Percentiles rank a stretch among this genome's conserved stretches.
phyloP scores from a whole-genome alignment of 768 basidiomycete genomes.

The Mycena epipterygia region DNA sequence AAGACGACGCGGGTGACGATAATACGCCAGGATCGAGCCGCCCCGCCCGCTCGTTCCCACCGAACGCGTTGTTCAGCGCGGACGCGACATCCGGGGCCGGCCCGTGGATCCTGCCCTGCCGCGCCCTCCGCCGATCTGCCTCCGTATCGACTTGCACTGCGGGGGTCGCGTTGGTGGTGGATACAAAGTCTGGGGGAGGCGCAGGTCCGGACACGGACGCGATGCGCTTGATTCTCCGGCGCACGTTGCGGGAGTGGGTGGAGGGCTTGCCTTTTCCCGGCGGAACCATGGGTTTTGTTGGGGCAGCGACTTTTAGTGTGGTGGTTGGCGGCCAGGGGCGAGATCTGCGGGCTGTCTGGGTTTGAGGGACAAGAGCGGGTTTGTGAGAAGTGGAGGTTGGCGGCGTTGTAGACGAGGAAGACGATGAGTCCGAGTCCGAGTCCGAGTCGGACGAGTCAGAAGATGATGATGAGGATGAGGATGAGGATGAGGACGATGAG shows the following conservation, averaged over 20 bases:
- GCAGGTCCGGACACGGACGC: background rate
- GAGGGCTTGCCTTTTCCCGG: slow-evolving; percentile 32
- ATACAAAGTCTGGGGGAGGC: slow-evolving; percentile 30
- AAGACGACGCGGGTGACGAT: background rate
- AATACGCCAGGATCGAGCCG: slow-evolving; percentile 28
- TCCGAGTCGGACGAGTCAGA: slow-evolving; percentile 44
- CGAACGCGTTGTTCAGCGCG: slow-evolving; percentile 31
- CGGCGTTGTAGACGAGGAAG: slow-evolving; percentile 30
- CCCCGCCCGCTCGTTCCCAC: slow-evolving; percentile 23
- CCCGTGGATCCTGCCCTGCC: slow-evolving; percentile 7
- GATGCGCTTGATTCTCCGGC: slow-evolving; percentile 19
- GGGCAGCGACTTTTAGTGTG: background rate
- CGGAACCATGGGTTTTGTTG: slow-evolving; percentile 17
- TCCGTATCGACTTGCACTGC: slow-evolving; percentile 3
- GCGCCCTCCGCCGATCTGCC: slow-evolving; percentile 8
- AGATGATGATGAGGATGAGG: slow-evolving; percentile 26
- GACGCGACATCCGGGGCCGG: slow-evolving; percentile 29
- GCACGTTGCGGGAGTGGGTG: slow-evolving; percentile 31
- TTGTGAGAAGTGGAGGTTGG: slow-evolving; percentile 7
- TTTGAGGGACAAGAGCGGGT: background rate
- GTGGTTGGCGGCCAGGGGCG: background rate
- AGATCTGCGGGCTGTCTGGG: slow-evolving; percentile 13
- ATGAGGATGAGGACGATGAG: slow-evolving; percentile 37
- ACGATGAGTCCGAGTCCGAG: slow-evolving; percentile 44
- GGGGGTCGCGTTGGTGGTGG: slow-evolving; percentile 25